Conservation (phyloP, 2,329 filamentous ascomycete species). For the Talaromyces sp. region DNA sequence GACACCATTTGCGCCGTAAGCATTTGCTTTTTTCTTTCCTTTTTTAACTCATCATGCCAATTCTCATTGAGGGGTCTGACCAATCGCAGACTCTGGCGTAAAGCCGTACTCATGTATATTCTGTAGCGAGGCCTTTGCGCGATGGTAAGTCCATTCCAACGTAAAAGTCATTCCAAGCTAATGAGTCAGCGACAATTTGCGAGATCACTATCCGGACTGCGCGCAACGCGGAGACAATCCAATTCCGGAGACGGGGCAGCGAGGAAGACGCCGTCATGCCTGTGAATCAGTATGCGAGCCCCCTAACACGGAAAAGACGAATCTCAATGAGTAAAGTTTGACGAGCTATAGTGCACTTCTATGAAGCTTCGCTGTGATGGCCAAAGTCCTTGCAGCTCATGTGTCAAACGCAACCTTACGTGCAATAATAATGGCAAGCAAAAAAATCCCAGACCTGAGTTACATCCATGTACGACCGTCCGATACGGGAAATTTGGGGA, state of each 20-base stretch:
- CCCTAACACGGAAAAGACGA: background rate
- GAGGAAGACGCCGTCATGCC: slow-evolving; percentile 46
- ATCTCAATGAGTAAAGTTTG: background rate
- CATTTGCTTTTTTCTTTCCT: slow-evolving; percentile 14
- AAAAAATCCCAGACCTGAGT: slow-evolving; percentile 18
- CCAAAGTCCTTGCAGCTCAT: slow-evolving; percentile 42
- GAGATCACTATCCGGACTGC: slow-evolving; percentile 46
- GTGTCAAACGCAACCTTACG: slow-evolving; percentile 40
- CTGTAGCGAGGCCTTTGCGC: slow-evolving; percentile 44
- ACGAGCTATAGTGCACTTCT: slow-evolving; percentile 38
- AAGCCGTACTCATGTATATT: slow-evolving; percentile 48
- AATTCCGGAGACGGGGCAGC: slow-evolving; percentile 45
- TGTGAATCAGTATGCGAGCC: slow-evolving; percentile 42
- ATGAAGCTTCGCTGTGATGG: slow-evolving; percentile 50
- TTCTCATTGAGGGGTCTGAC: background rate
- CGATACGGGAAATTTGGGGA: too few relatives aligned
- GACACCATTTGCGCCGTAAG: slow-evolving; percentile 47
- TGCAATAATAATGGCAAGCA: slow-evolving; percentile 37
- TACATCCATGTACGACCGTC: slow-evolving; percentile 23
- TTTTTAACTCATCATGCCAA: slow-evolving; percentile 13
- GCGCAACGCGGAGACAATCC: slow-evolving; percentile 40
- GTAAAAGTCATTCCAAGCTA: background rate
- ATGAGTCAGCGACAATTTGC: slow-evolving; percentile 42
- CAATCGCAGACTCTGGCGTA: slow-evolving; percentile 42
- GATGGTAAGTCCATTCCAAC: slow-evolving; percentile 34